A percentile compares a stretch with the other conserved stretches of the same genome.
Conservation (phyloP, 169 alveolate genomes). For the Besnoitia besnoiti region DNA sequence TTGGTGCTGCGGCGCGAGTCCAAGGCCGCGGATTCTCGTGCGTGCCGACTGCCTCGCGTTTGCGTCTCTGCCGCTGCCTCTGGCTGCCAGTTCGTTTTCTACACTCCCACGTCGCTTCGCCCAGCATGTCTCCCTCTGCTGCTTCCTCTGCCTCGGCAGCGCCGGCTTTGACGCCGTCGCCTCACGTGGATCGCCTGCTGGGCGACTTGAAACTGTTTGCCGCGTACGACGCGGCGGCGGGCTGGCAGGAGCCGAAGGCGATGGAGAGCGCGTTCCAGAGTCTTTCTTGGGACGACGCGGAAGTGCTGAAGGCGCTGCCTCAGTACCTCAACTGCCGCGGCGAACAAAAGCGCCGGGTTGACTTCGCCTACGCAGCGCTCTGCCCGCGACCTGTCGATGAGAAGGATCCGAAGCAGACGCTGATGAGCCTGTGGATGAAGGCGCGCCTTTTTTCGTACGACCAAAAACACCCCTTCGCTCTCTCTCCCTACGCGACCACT, state of each 20-base stretch:
- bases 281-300: constrained; percentile 75
- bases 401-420: constrained; percentile 71
- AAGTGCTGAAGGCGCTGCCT: constrained; percentile 69
- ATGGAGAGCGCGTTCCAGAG: constrained; percentile 74
- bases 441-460: constrained; percentile 73
- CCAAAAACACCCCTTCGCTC: constrained; percentile 37
- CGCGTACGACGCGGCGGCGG: constrained; percentile 76
- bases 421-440: constrained; percentile 77
- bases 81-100: no score
- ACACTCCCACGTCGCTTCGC: no score
- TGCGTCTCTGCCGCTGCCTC: no score
- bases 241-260: constrained; percentile 75
- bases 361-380: constrained; percentile 74
- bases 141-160: not conserved
- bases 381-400: constrained; percentile 73
- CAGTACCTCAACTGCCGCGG: constrained; percentile 71
- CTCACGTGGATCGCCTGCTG: constrained; percentile 53
- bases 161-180: not conserved
- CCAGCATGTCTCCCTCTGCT: not conserved
- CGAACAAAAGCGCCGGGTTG: constrained; percentile 72
- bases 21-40: no score
- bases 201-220: constrained; percentile 74
- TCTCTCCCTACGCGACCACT: constrained; percentile 42
- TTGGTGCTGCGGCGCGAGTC: no score
- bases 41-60: no score